Evolutionary conservation across 306 rosid species (phyloP).

Genomic region (Echinosophora koreensis): DNA sequence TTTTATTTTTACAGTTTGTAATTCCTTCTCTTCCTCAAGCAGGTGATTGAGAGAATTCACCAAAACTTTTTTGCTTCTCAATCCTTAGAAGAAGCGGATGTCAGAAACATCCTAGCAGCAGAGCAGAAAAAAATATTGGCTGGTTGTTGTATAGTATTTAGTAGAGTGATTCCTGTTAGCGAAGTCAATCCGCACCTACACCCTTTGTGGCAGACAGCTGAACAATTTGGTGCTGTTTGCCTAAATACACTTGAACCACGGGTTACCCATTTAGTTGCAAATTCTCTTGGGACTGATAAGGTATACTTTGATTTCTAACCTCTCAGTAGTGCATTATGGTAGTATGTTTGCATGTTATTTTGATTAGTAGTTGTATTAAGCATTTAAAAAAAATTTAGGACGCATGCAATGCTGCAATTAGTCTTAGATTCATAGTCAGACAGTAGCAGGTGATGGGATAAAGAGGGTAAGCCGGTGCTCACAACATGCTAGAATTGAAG

Average conservation of each 20-base stretch:
- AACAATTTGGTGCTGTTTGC: conserved; percentile 97
- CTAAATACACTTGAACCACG: conserved; percentile 79
- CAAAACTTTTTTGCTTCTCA: conserved; percentile 78
- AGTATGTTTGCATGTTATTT: neutral
- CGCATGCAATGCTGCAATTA: neutral
- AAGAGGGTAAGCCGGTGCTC: neutral
- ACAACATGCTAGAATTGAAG: neutral
- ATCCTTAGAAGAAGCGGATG: conserved; percentile 86
- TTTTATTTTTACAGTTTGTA: conserved; percentile 36
- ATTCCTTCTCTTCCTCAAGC: conserved; percentile 41
- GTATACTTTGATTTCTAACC: conserved; percentile 56
- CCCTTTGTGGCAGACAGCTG: conserved; percentile 96
- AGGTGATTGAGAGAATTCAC: conserved; percentile 95
- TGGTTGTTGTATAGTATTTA: conserved; percentile 92
- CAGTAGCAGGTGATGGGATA: conserved; percentile 6
- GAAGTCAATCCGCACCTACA: conserved; percentile 94
- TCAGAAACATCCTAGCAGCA: conserved; percentile 85
- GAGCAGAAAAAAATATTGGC: conserved; percentile 88
- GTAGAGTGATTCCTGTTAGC: conserved; percentile 93
- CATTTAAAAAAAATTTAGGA: neutral
- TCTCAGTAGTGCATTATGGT: neutral
- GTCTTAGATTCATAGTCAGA: neutral
- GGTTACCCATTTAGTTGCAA: conserved; percentile 98
- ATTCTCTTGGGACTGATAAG: conserved; percentile 95
- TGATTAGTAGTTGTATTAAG: neutral